Percentiles rank a stretch among this genome's conserved stretches.
These are phyloP conservation scores for Dryadomyces sulphureus DNA, from an alignment of 2,329 filamentous ascomycete species.

Conservation along the genomic window DNA sequence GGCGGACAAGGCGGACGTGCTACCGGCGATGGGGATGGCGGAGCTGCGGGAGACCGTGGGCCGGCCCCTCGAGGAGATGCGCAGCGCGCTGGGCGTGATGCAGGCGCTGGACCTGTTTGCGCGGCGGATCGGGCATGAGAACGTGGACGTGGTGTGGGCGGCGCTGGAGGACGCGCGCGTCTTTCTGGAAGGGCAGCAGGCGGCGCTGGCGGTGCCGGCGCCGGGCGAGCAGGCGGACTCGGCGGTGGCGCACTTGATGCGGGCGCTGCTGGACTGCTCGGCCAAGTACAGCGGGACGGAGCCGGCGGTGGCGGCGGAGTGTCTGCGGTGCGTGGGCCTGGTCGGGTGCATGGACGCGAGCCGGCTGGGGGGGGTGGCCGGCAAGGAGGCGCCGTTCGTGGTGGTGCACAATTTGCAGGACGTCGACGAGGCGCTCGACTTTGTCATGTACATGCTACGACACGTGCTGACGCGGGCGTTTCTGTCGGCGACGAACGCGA, in stretches of 20 bases:
- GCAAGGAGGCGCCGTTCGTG: slow-evolving; percentile 70
- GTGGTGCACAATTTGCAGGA: slow-evolving; percentile 76
- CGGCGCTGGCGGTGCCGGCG: slow-evolving; percentile 63
- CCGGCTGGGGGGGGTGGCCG: slow-evolving; percentile 66
- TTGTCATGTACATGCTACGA: slow-evolving; percentile 72
- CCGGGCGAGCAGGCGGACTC: slow-evolving; percentile 72
- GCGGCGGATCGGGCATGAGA: slow-evolving; percentile 66
- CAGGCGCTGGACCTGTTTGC: slow-evolving; percentile 58
- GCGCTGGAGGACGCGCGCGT: slow-evolving; percentile 62
- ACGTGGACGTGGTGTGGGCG: slow-evolving; percentile 69
- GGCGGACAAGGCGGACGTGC: slow-evolving; percentile 50
- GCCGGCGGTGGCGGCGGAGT: slow-evolving; percentile 53
- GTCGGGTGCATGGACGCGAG: slow-evolving; percentile 89
- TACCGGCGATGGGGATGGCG: slow-evolving; percentile 67
- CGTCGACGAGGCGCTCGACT: slow-evolving; percentile 66
- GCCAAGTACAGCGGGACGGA: slow-evolving; percentile 62
- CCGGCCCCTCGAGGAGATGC: slow-evolving; percentile 46
- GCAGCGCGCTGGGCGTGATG: slow-evolving; percentile 48
- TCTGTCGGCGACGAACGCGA: slow-evolving; percentile 74
- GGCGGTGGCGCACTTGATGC: slow-evolving; percentile 54
- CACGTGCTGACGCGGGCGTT: slow-evolving; percentile 85
- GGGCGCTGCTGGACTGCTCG: slow-evolving; percentile 72
- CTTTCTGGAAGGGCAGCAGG: slow-evolving; percentile 61
- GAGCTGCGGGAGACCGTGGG: slow-evolving; percentile 52
- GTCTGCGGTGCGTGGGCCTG: slow-evolving; percentile 70